Base-by-base conservation (phyloP, 2,329 filamentous ascomycete species). In the Phaeoacremonium minimum region DNA sequence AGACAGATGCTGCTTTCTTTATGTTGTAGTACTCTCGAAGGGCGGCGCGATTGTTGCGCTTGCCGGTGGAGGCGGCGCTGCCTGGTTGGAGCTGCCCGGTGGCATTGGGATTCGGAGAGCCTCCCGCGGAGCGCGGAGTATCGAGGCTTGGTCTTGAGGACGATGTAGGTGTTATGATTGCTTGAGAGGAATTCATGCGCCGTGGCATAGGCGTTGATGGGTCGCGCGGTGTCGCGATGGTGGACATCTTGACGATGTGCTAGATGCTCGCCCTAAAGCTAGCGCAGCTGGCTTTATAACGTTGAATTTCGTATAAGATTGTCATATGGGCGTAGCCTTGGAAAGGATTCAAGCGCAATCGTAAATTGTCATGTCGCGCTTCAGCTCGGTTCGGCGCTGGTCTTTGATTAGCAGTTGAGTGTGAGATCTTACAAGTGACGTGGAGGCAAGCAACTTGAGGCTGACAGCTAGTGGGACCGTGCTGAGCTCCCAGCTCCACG, bases 11-110 rank as follows among this genome's bases (percentile, higher is more conserved):
- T 13, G 53, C 50, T 45, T 67, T 67, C 46, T 81, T 83, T 33
- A 97, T 75, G 56, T 93, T 93, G 66, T 97, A 97, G 70, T 95
- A 97, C 56, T 96, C 89, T 51, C 93, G 85, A 15, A 97, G 75
- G 6, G 91, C 91, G 38, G 85, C 80, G 46, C 91, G 85, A 64
- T 95, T 95, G 43, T 85, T 66, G 38, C 73, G 70, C 45, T 67
- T 73, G 44, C 45, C 46, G 38, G 46, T 43, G 7, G 42, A 39
- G 43, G 51, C 40, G 46, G 49, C 37, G 49, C 45, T 39, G 47
- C 52, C 38, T 40, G 57, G 38, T 26, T 32, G 36, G 16, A 35
- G 28, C 16, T 38, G 20, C n/a, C 20, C 30, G 18, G 29, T 32
- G 28, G 30, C 32, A 46, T 49, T 59, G 37, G 58, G 63, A 50